These are phyloP conservation scores for Volvox carteri DNA, from an alignment of 163 green algal species.

Conservation along the genomic window DNA sequence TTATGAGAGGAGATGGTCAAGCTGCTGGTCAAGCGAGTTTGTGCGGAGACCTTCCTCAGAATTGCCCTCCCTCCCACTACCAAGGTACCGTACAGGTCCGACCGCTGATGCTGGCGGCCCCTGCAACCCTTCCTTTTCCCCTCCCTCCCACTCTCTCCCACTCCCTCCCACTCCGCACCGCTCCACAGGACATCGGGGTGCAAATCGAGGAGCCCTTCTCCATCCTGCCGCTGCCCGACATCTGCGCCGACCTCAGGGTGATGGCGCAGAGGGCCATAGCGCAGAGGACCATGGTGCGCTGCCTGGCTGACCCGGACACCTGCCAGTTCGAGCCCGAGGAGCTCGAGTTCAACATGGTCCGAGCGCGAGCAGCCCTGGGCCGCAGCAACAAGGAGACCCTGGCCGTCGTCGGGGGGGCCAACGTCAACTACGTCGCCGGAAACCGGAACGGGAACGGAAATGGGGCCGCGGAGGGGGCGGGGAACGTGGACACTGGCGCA, in stretches of 20 bases:
- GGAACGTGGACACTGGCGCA: too few relatives aligned
- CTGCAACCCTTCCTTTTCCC: too few relatives aligned
- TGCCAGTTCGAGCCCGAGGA: constrained; percentile 10
- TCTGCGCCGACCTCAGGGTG: constrained; percentile 41
- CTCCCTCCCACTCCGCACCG: neutral
- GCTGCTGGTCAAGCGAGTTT: too few relatives aligned
- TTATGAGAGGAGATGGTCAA: too few relatives aligned
- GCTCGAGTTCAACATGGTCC: neutral
- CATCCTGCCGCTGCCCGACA: constrained; percentile 47
- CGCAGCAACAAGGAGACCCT: neutral
- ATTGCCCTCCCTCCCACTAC: too few relatives aligned
- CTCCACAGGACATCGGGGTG: constrained; percentile 49
- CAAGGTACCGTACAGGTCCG: too few relatives aligned
- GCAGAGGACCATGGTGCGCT: constrained; percentile 35
- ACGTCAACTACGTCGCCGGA: neutral
- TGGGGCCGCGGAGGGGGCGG: too few relatives aligned
- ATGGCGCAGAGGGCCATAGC: constrained; percentile 4
- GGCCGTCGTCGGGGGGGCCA: neutral
- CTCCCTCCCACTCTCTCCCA: too few relatives aligned
- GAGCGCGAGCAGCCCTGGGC: neutral
- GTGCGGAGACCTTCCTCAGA: too few relatives aligned
- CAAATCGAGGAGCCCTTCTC: constrained; percentile 56
- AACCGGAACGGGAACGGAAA: constrained; percentile 4
- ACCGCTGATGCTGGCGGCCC: too few relatives aligned
- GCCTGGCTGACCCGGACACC: constrained; percentile 26